Evolutionary conservation across 805 yeast species (phyloP).

Genomic region (Saturnispora gosingensis): DNA sequence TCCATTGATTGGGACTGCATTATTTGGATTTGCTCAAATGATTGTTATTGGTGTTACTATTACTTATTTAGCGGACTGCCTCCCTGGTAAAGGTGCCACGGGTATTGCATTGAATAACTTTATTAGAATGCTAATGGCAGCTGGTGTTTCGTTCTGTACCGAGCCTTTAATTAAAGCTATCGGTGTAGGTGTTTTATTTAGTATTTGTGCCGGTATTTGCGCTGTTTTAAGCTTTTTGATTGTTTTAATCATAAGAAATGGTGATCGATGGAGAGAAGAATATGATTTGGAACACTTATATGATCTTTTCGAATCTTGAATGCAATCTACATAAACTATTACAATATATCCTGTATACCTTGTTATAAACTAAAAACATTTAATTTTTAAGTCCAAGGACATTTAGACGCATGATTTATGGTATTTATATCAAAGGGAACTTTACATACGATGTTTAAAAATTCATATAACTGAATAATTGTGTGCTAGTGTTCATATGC

Average conservation of each 20-base stretch:
- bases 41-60: slow-evolving; percentile 72
- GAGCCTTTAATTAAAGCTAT: slow-evolving; percentile 62
- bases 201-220: slow-evolving; percentile 56
- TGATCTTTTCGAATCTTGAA: slow-evolving; percentile 33
- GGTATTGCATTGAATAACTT: slow-evolving; percentile 80
- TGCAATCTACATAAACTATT: neutral
- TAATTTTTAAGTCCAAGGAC: too few relatives aligned
- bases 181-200: slow-evolving; percentile 61
- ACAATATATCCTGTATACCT: too few relatives aligned
- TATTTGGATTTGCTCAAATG: slow-evolving; percentile 80
- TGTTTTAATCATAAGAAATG: slow-evolving; percentile 40
- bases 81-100: slow-evolving; percentile 84
- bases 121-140: slow-evolving; percentile 63
- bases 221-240: slow-evolving; percentile 35
- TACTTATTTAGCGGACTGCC: slow-evolving; percentile 72
- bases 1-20: slow-evolving; percentile 72
- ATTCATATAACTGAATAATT: too few relatives aligned
- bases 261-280: slow-evolving; percentile 54
- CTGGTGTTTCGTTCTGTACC: slow-evolving; percentile 63
- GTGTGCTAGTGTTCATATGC: too few relatives aligned
- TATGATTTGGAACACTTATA: slow-evolving; percentile 51
- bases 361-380: neutral
- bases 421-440: too few relatives aligned
- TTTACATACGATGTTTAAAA: too few relatives aligned
- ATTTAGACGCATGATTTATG: too few relatives aligned